Base-by-base conservation (phyloP, 2,329 filamentous ascomycete species). In the Cordyceps militaris region DNA sequence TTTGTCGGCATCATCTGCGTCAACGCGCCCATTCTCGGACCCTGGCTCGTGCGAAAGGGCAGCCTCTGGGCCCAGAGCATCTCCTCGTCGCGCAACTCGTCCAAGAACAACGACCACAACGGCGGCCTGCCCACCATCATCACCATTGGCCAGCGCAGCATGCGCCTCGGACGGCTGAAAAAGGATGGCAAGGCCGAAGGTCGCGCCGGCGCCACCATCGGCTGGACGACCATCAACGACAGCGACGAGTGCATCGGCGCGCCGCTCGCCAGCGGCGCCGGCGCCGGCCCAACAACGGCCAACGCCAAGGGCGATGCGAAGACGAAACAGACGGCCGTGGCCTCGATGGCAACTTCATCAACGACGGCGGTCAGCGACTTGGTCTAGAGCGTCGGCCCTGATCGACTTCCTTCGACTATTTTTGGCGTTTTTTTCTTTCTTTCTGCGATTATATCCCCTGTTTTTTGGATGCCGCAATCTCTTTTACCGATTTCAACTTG, bases 1-100 rank as follows among this genome's bases (percentile, higher is more conserved):
- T 64, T 42, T 57, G 62, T 66, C 40, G 64, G 63, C 28, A 63
- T 65, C 30, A 61, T 66, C 9, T 61, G 62, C 13, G 64, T 65
- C 16, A 65, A 66, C 36, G 56, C 59, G 19, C 64, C 63, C 0
- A 63, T 66, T 38, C 49, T 65, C 14, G 63, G 63, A 6, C 63
- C 64, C n/a, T 65, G 63, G 63, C 49, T 62, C 21, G 61, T 65
- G 16, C 61, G 52, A n/a, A 65, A 60, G 48, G 54, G 53, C 51
- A 58, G 62, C 13, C 44, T 47, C 11, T 56, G 61, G 7, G 57
- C 61, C 19, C 55, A 57, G 26, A 60, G 54, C 30, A 59, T 61
- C 21, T 47, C 50, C 7, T 62, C 62, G 1, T 60, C 57, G 10
- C 43, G 53, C 23, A 32, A 46, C 23, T 49, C 44, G 19, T 32